These are phyloP conservation scores for Collybia nuda DNA, from an alignment of 768 basidiomycete genomes.

Conservation along the genomic window DNA sequence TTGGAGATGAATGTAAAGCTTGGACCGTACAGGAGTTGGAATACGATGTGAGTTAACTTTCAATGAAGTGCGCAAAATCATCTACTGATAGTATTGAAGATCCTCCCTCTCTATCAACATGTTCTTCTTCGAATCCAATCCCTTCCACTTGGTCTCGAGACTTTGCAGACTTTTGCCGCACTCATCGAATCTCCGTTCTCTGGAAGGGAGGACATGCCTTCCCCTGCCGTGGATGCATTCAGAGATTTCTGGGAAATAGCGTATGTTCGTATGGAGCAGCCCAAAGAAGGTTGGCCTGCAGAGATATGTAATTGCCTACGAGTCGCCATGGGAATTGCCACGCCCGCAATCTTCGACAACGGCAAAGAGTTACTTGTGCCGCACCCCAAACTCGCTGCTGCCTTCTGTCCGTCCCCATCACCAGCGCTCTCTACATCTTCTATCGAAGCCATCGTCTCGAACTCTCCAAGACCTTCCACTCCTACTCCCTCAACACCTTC, in stretches of 20 bases:
- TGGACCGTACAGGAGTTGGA: conserved; percentile 56
- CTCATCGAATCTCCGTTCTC: conserved; percentile 60
- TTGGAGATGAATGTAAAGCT: conserved; percentile 54
- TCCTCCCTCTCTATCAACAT: conserved; percentile 65
- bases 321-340: neutral
- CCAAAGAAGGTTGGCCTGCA: conserved; percentile 54
- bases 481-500: conserved; percentile 10
- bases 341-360: too few relatives aligned
- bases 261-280: conserved; percentile 39
- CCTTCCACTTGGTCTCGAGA: conserved; percentile 36
- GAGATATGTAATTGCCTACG: conserved; percentile 32
- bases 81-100: conserved; percentile 31
- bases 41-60: conserved; percentile 49
- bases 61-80: neutral
- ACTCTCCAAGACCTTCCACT: conserved; percentile 6
- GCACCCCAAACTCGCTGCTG: neutral
- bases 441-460: neutral
- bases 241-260: conserved; percentile 58
- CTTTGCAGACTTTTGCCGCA: conserved; percentile 46
- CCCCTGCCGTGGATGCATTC: conserved; percentile 49
- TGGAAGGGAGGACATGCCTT: conserved; percentile 47
- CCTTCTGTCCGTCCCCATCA: too few relatives aligned
- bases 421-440: too few relatives aligned
- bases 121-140: conserved; percentile 50
- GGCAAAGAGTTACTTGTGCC: neutral